Evolutionary conservation across 2,329 filamentous ascomycete species (phyloP), one percentile per base, ranked within the genome.

Genomic region (Trichophyton verrucosum): DNA sequence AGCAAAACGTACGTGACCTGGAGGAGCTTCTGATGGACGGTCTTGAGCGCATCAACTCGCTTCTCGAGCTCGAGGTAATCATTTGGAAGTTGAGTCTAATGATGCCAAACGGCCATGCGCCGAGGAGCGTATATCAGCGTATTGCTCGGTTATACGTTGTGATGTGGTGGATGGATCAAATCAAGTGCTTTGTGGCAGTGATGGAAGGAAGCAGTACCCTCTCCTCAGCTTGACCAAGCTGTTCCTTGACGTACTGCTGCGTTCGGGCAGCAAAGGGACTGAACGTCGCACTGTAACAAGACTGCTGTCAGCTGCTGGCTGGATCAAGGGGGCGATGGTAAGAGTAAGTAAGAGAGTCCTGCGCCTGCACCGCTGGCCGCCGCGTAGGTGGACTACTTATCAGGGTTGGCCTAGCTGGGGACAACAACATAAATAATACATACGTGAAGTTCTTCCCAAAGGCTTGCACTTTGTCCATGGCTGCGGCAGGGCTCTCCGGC

Each of bases 21-120:
- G 65, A 99, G 85, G 81, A 99, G 89, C 81, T 95, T 96, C 79
- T 95, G 90, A 77, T 99, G 94, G 63, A 95, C 94, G 72, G 88
- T 86, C 81, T 96, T 97, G 73, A 99, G 81, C 62, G 94, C 94
- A 84, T 99, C 94, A 70, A 97, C 91, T 67, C 92, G 87, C 83
- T 96, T 96, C 84, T 99, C 94, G 64, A 99, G 87, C 76, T 97
- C 91, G 73, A 96, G 89, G 77, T 99, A 99, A 77, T 97, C 94
- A 68, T 91, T 87, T 53, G 94, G 94, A 49, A 99, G 89, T 78
- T 97, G 88, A 65, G 94, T 99, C 90, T 95, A 59, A 27, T 15
- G 9, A 24, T 42, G 33, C 36, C 13, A 33, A 42, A 42, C 20
- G 53, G n/a, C 46, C 11, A 51, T 15, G 46, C 22, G 46, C 46